Base-by-base conservation (phyloP, 352 stramenopile species). In the Blastocystis hominis region DNA sequence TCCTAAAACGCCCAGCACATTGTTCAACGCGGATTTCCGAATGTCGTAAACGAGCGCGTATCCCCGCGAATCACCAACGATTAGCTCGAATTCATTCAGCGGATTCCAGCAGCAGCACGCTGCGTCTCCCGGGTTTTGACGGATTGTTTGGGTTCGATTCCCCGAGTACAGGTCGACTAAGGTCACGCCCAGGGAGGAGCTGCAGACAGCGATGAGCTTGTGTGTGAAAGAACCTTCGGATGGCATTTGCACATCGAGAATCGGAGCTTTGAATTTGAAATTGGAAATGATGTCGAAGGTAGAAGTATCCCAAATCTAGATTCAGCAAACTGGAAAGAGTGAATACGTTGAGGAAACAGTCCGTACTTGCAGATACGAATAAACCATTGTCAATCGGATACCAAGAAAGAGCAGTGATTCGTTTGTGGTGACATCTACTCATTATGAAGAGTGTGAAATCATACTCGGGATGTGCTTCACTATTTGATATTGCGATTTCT, bases 91-190 rank as follows among this genome's bases (percentile, higher is more conserved):
- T 46, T 84, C 72, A 17, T 84, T 84, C n/a, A n/a, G n/a, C 13
- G 72, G 72, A 47, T 84, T 84, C 72, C 72, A 84, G 30, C 72
- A 84, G 24, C 72, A 84, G 17, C 72, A 84, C 6, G 24, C 34
- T 10, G 47, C 30, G 34, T 24, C 2, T 10, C 38, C 47, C 13
- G 30, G 30, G 17, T 9, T 61, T 7, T 53, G 50, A 13, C 20
- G 3, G 36, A 84, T 53, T 20, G 53, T 61, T 50, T 84, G 72
- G 10, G 30, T 68, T 13, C 30, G 30, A 46, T 34, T 69, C 1
- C 72, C 47, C 17, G 72, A 63, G n/a, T 66, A 84, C 10, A 84
- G 55, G n/a, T 84, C 72, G 13, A 84, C 55, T 24, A 84, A 24
- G 1, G 72, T 54, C 36, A 84, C 56, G 36, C 72, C 72, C 53